Evolutionary conservation across 108 stramenopile species (phyloP).

Genomic region (Nitzschia sp.): DNA sequence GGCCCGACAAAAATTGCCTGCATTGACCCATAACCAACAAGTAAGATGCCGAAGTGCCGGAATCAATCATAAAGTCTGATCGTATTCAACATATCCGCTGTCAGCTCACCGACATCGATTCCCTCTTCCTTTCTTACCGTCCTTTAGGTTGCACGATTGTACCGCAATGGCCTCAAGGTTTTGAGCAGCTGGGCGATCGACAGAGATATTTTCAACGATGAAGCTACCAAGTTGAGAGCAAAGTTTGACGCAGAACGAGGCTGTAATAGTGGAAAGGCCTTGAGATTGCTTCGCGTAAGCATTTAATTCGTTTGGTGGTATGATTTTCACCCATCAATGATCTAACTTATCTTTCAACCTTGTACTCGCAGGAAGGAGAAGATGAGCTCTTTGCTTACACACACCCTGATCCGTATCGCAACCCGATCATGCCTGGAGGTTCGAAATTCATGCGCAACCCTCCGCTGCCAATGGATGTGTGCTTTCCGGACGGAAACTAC

Average conservation of each 20-base stretch:
- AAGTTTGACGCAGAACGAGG: slow-evolving; percentile 84
- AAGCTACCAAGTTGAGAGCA: slow-evolving; percentile 75
- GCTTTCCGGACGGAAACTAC: slow-evolving; percentile 91
- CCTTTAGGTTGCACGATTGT: slow-evolving; percentile 74
- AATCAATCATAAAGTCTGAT: too few relatives aligned
- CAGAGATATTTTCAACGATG: slow-evolving; percentile 87
- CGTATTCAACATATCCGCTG: too few relatives aligned
- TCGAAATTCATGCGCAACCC: slow-evolving; percentile 97
- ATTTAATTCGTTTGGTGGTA: background rate
- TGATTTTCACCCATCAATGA: background rate
- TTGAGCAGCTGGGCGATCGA: slow-evolving; percentile 89
- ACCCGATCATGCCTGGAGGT: slow-evolving; percentile 97
- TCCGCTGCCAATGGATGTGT: slow-evolving; percentile 87
- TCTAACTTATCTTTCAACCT: slow-evolving; percentile 18
- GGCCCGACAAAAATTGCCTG: slow-evolving; percentile 66
- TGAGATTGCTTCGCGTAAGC: slow-evolving; percentile 69
- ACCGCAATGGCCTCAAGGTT: slow-evolving; percentile 72
- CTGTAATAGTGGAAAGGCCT: slow-evolving; percentile 58
- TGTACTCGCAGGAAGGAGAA: slow-evolving; percentile 56
- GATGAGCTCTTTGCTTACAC: slow-evolving; percentile 73
- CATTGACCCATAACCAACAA: slow-evolving; percentile 78
- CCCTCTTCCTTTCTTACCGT: background rate
- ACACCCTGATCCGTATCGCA: slow-evolving; percentile 92
- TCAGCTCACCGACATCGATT: background rate
- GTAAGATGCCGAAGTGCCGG: slow-evolving; percentile 37